These are phyloP conservation scores for Tympanopsis confertula DNA, from an alignment of 2,329 filamentous ascomycete genomes.

Conservation along the genomic window DNA sequence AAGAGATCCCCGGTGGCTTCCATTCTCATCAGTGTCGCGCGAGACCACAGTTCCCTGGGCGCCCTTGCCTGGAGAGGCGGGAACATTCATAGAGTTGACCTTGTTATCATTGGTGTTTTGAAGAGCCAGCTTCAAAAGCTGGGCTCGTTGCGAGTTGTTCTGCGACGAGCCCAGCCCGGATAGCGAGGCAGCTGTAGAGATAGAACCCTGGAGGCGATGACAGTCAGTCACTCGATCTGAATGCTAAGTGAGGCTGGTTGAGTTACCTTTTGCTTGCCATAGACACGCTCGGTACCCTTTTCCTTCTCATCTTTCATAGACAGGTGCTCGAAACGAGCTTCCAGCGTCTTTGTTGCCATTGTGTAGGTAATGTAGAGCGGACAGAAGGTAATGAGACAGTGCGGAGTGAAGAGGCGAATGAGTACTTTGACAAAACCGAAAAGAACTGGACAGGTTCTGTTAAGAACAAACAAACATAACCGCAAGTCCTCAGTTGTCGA, in stretches of 20 bases:
- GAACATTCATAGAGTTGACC: slow-evolving; percentile 32
- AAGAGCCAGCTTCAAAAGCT: slow-evolving; percentile 54
- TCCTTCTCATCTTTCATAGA: slow-evolving; percentile 62
- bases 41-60: slow-evolving; percentile 22
- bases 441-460: no score
- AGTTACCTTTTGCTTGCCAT: slow-evolving; percentile 1
- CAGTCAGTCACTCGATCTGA: slow-evolving; percentile 8
- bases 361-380: slow-evolving; percentile 2
- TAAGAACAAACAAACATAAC: no score
- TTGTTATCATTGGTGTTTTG: slow-evolving; percentile 45
- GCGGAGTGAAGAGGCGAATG: background rate
- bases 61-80: slow-evolving; percentile 31
- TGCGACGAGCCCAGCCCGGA: slow-evolving; percentile 22
- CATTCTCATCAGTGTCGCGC: background rate
- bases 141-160: slow-evolving; percentile 41
- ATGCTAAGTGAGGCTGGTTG: slow-evolving; percentile 7
- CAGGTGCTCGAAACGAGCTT: slow-evolving; percentile 57
- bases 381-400: background rate
- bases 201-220: slow-evolving; percentile 36
- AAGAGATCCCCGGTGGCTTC: background rate
- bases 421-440: slow-evolving; percentile 2
- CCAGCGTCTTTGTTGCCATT: slow-evolving; percentile 49
- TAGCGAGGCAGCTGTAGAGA: slow-evolving; percentile 33
- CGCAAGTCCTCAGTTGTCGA: no score
- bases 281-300: slow-evolving; percentile 44